A percentile compares a stretch with the other conserved stretches of the same genome.
Conservation (phyloP, 352 stramenopile genomes). For the Globisporangium mamillatum region DNA sequence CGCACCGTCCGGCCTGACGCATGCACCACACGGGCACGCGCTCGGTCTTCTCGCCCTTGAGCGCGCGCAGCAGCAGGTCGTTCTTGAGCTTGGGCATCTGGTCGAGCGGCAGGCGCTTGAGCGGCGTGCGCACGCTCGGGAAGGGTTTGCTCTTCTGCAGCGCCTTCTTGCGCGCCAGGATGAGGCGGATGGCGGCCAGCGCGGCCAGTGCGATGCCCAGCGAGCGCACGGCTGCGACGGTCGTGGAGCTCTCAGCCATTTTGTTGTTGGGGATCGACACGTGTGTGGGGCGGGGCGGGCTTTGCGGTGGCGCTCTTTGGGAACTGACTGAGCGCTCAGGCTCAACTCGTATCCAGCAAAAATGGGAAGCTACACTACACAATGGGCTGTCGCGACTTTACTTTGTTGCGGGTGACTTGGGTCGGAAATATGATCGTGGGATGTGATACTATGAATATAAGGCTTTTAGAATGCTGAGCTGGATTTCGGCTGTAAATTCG, state of each 20-base stretch:
- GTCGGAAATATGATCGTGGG: too few relatives aligned
- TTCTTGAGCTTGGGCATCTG: conserved; percentile 88
- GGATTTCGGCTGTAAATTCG: too few relatives aligned
- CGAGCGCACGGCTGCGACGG: conserved; percentile 22
- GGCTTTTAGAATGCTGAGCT: too few relatives aligned
- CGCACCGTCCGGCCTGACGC: conserved; percentile 94
- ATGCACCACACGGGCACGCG: conserved; percentile 96
- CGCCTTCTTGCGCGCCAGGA: conserved; percentile 56
- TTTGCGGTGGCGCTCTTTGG: neutral
- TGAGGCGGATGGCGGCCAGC: conserved; percentile 53
- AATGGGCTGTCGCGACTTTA: neutral
- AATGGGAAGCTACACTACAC: neutral
- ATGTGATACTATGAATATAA: too few relatives aligned
- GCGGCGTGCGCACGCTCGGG: conserved; percentile 57
- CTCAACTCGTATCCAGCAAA: neutral
- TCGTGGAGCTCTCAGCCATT: conserved; percentile 17
- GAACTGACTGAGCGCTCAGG: neutral
- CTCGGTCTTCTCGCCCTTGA: conserved; percentile 86
- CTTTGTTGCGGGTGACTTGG: neutral
- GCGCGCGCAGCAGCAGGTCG: conserved; percentile 84
- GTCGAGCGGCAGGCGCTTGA: conserved; percentile 66
- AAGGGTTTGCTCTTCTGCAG: conserved; percentile 49
- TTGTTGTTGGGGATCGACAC: neutral
- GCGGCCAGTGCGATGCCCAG: conserved; percentile 34
- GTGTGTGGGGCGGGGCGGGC: neutral